Evolutionary conservation across 1,284 basidiomycete species (phyloP).

Genomic region (Pyrrhoderma noxium): DNA sequence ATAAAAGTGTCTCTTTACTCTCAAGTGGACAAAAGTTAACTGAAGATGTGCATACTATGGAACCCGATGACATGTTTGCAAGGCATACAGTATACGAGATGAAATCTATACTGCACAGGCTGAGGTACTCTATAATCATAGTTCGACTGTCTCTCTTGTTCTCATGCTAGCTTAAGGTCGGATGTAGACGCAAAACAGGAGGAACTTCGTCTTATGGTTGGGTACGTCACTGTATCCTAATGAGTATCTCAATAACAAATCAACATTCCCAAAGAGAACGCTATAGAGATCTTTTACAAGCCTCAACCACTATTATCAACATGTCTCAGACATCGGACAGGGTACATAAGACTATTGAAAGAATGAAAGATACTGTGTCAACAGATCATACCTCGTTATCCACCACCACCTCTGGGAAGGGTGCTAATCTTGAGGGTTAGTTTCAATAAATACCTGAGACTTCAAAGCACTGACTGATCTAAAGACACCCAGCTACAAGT

Average conservation of each 20-base stretch:
- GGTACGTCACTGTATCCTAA: constrained; percentile 51
- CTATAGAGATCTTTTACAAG: constrained; percentile 88
- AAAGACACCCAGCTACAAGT: constrained; percentile 61
- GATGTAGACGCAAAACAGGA: constrained; percentile 89
- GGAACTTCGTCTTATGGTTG: constrained; percentile 90
- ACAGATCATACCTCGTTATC: constrained; percentile 33
- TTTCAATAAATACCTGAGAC: not conserved
- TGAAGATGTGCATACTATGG: constrained; percentile 21
- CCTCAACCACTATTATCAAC: constrained; percentile 80
- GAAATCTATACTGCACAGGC: constrained; percentile 59
- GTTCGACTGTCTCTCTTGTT: too few species aligned
- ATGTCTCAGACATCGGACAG: constrained; percentile 59
- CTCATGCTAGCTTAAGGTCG: constrained; percentile 37
- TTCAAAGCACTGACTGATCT: constrained; percentile 8
- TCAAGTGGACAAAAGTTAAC: not conserved
- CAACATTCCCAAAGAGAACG: constrained; percentile 70
- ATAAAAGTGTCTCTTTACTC: not conserved
- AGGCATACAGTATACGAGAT: constrained; percentile 71
- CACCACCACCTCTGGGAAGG: constrained; percentile 32
- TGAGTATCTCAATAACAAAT: constrained; percentile 34
- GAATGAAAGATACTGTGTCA: constrained; percentile 36
- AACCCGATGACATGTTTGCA: constrained; percentile 78
- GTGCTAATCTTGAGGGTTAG: constrained; percentile 8
- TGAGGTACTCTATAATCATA: constrained; percentile 46
- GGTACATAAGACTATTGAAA: constrained; percentile 53